These are phyloP conservation scores for Podospora pseudopauciseta DNA, from an alignment of 495 filamentous ascomycete species.

Conservation along the genomic window DNA sequence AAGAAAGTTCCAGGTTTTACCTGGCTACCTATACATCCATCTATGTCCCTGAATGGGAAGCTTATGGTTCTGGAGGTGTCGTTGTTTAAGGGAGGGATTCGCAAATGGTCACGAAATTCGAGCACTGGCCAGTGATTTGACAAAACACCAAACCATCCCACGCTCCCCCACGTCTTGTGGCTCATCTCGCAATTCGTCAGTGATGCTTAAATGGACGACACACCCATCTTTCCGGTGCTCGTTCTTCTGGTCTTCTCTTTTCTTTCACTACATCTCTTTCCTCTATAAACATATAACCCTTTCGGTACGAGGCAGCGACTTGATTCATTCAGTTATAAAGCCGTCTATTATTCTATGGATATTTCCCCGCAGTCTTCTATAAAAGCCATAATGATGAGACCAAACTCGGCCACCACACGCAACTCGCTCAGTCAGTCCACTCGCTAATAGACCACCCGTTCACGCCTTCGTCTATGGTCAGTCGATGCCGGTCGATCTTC, in stretches of 20 bases:
- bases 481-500: conserved; percentile 60
- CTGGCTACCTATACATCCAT: no score
- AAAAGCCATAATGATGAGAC: not conserved
- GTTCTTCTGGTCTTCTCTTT: not conserved
- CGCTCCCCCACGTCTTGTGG: conserved; percentile 33
- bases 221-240: conserved; percentile 10
- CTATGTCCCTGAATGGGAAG: not conserved
- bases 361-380: conserved; percentile 7
- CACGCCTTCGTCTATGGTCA: conserved; percentile 56
- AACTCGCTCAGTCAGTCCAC: conserved; percentile 42
- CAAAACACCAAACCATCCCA: conserved; percentile 28
- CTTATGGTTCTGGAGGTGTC: not conserved
- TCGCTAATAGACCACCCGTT: conserved; percentile 56
- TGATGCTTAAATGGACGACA: conserved; percentile 30
- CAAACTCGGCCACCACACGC: not conserved
- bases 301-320: not conserved
- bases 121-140: conserved; percentile 22
- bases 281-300: not conserved
- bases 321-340: not conserved
- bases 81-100: not conserved
- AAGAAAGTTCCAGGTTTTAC: no score
- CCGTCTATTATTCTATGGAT: conserved; percentile 15
- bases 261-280: not conserved
- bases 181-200: conserved; percentile 13
- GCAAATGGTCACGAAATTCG: conserved; percentile 21